Percentiles rank a stretch among this genome's conserved stretches.
phyloP scores from a whole-genome alignment of 148 eudicot species.

The Arbutus unedo region DNA sequence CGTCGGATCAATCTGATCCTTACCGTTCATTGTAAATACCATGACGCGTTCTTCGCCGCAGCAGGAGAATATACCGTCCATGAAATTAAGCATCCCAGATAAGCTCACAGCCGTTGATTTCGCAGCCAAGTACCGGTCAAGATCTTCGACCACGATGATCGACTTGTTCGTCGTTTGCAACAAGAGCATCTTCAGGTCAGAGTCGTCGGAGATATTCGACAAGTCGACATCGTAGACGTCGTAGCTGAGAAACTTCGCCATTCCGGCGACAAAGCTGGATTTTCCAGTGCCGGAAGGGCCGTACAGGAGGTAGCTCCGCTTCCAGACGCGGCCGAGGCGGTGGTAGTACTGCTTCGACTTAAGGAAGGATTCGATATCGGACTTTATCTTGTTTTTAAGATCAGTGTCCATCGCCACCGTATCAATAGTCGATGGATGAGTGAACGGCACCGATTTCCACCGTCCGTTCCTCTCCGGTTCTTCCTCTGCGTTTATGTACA shows the following conservation, averaged over 20 bases:
- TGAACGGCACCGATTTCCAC: conserved; percentile 57
- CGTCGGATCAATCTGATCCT: conserved; percentile 45
- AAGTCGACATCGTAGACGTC: conserved; percentile 59
- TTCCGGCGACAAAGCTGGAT: conserved; percentile 64
- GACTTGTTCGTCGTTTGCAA: conserved; percentile 51
- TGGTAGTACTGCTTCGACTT: conserved; percentile 63
- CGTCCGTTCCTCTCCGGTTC: conserved; percentile 27
- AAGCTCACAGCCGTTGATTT: conserved; percentile 48
- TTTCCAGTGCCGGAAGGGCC: conserved; percentile 71
- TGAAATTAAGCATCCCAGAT: conserved; percentile 50
- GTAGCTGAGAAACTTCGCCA: conserved; percentile 50
- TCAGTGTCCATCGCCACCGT: conserved; percentile 48
- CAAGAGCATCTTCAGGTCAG: conserved; percentile 54
- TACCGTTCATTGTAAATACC: conserved; percentile 69
- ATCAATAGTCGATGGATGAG: conserved; percentile 63
- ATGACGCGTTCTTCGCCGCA: conserved; percentile 70
- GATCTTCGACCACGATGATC: conserved; percentile 58
- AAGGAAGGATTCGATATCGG: conserved; percentile 53
- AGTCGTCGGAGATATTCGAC: conserved; percentile 36
- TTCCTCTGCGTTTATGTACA: conserved; percentile 36
- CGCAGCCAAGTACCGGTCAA: conserved; percentile 44
- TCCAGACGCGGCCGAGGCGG: conserved; percentile 67
- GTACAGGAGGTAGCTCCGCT: conserved; percentile 54
- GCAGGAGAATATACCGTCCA: conserved; percentile 68
- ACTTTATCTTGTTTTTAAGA: conserved; percentile 50